Evolutionary conservation across 345 rosid genomes (phyloP), one percentile per base, ranked within the genome.

Genomic region (Eucalyptus pauciflora): DNA sequence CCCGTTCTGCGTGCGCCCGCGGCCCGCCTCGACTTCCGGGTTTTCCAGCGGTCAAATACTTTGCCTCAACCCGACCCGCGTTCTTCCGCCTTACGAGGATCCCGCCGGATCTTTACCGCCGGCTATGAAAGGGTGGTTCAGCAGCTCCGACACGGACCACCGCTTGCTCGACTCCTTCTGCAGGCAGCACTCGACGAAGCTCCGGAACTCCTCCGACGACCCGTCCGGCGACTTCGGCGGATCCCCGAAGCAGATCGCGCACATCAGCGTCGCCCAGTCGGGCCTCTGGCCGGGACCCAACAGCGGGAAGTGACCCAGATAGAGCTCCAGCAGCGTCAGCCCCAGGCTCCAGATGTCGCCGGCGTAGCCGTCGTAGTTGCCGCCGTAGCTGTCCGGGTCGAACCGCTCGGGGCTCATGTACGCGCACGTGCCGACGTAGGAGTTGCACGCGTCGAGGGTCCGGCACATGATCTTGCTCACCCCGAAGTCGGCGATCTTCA

Each of bases 391-490:
- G 14, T 94, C 99, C 0, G 99, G 96, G 60, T 97, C 98, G 64
- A 97, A 96, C 51, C 99, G 89, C 89, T 97, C 99, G 0, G 99
- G 99, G 43, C 98, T 96, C 99, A 97, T 97, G 88, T 97, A 97
- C 43, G 99, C 99, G 85, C 97, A 95, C 10, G 99, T 97, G 2
- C 99, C 99, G 7, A 97, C 98, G 51, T 96, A 97, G 25, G 99
- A 97, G 43, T 96, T 96, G 51, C 99, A 96, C 10, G 97, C 91
- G 83, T 97, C 97, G 18, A 96, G 88, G 4, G 96, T 93, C 17
- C 97, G 92, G 50, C 91, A 87, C 95, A 96, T 94, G 89, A 97
- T 93, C 58, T 95, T 97, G 87, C 99, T 94, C 3, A 96, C 99
- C 3, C 99, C 99, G 64, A 97, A 97, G 87, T 97, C 99, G 7